These are phyloP conservation scores for Myrica gale DNA, from an alignment of 306 rosid species.

Conservation along the genomic window DNA sequence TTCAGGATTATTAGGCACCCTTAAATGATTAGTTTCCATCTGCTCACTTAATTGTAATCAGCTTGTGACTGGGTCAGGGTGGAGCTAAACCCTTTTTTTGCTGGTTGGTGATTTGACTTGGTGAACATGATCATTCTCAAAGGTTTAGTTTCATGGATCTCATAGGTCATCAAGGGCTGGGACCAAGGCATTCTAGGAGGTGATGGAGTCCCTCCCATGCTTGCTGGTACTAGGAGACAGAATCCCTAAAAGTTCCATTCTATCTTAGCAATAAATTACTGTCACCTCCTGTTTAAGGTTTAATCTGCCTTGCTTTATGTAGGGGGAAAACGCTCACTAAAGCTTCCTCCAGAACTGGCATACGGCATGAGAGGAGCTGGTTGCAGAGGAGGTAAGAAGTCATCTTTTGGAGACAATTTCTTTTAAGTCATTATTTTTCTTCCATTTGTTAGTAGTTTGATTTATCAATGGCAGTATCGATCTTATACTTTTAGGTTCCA, in stretches of 20 bases:
- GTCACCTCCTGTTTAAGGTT: background rate
- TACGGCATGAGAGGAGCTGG: constrained; percentile 95
- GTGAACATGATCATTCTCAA: background rate
- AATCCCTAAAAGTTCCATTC: background rate
- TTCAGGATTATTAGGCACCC: background rate
- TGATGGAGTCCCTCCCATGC: constrained; percentile 95
- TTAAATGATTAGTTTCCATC: background rate
- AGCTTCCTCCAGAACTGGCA: constrained; percentile 90
- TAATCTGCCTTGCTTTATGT: constrained; percentile 4
- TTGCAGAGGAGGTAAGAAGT: constrained; percentile 75
- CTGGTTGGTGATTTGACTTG: background rate
- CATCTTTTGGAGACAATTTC: constrained; percentile 2
- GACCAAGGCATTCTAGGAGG: constrained; percentile 90
- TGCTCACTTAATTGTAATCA: background rate
- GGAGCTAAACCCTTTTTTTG: background rate
- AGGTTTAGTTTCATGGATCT: constrained; percentile 15
- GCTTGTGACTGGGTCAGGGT: too few relatives aligned
- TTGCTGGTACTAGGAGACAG: constrained; percentile 51
- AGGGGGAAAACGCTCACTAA: constrained; percentile 85
- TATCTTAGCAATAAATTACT: background rate
- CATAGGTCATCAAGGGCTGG: constrained; percentile 96
- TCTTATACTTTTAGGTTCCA: background rate
- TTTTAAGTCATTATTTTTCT: too few relatives aligned
- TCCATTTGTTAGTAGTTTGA: background rate
- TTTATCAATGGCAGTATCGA: background rate